Conservation (phyloP, 208 protist genomes). For the Leishmania gerbilli region DNA sequence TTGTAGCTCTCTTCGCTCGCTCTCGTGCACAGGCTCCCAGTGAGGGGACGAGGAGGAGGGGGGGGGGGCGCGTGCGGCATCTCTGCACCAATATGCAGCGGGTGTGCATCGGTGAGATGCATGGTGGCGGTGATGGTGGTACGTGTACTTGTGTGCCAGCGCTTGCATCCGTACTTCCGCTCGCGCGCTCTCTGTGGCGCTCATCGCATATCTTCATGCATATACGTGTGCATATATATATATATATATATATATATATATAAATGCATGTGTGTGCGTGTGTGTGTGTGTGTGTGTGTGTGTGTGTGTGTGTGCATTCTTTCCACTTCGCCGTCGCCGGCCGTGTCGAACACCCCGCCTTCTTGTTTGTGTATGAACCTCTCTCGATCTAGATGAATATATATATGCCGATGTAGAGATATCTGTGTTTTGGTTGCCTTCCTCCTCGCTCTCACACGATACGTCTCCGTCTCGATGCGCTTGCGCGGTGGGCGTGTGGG, state of each 20-base stretch:
- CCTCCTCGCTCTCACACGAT: background rate
- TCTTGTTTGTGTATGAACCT: too few species aligned
- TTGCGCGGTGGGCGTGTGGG: background rate
- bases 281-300: too few species aligned
- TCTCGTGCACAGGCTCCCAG: background rate
- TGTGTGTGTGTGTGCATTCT: too few species aligned
- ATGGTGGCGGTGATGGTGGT: background rate
- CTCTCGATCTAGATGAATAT: too few species aligned
- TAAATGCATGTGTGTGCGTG: too few species aligned
- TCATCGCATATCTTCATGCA: too few species aligned
- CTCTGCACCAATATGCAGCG: background rate
- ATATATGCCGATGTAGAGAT: too few species aligned
- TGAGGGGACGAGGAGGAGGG: background rate
- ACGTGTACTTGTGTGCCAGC: background rate
- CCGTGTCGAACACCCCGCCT: too few species aligned
- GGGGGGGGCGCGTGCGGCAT: background rate
- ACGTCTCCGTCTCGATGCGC: background rate
- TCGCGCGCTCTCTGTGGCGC: background rate
- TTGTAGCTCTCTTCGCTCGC: background rate
- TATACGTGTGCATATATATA: background rate
- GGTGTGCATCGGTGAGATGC: background rate
- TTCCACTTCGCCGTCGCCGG: too few species aligned
- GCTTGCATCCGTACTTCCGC: background rate
- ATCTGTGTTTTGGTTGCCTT: background rate
- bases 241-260: too few species aligned